phyloP scores from a whole-genome alignment of 2,329 filamentous ascomycete species.

The Cladobotryum mycophilum region DNA sequence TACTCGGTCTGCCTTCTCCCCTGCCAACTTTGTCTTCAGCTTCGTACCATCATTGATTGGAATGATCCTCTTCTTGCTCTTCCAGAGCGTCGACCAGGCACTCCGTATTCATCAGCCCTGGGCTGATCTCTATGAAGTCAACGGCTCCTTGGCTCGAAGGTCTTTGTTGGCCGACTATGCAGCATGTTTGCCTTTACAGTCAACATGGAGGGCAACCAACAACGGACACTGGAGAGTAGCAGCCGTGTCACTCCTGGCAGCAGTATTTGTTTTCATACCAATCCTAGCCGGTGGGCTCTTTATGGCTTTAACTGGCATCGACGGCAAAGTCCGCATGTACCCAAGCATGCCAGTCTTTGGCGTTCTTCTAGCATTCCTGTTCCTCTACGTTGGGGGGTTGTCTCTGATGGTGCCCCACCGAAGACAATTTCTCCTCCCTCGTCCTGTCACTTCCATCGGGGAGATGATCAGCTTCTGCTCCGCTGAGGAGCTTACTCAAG shows the following conservation, averaged over 20 bases:
- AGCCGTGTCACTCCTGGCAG: constrained; percentile 51
- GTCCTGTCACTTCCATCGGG: constrained; percentile 64
- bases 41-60: constrained; percentile 66
- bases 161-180: constrained; percentile 67
- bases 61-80: constrained; percentile 58
- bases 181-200: constrained; percentile 56
- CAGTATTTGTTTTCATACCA: constrained; percentile 57
- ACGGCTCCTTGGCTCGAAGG: constrained; percentile 55
- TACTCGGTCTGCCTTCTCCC: constrained; percentile 62
- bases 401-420: constrained; percentile 56
- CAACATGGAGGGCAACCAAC: constrained; percentile 48
- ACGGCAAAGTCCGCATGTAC: constrained; percentile 55
- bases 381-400: constrained; percentile 62
- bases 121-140: constrained; percentile 51
- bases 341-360: constrained; percentile 69
- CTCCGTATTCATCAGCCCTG: constrained; percentile 64
- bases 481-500: constrained; percentile 63
- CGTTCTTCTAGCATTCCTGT: constrained; percentile 63
- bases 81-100: constrained; percentile 60
- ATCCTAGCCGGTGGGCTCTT: constrained; percentile 65
- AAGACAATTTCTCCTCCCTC: constrained; percentile 60
- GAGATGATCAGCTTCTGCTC: constrained; percentile 74
- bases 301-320: constrained; percentile 59
- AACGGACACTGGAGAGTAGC: constrained; percentile 63
- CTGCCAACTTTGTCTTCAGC: constrained; percentile 81